Evolutionary conservation across 345 rosid genomes (phyloP), one percentile per base, ranked within the genome.

Genomic region (Populus ilicifolia): DNA sequence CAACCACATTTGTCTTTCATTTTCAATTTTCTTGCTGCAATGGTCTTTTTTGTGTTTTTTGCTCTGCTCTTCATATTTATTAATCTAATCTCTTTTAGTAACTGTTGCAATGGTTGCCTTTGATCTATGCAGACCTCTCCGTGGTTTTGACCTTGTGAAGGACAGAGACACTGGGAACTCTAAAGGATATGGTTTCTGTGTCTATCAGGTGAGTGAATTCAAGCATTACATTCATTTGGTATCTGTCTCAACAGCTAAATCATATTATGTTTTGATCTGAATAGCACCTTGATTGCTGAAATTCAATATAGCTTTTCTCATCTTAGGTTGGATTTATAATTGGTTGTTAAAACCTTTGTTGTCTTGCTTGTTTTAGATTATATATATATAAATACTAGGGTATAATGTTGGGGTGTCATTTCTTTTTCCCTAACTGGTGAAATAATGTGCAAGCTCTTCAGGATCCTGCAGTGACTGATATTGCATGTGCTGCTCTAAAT

Each of bases 151-250:
- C 83, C 92, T 93, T 29, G 97, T 93, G 74, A 93, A 93, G 81
- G 97, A 93, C 77, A 78, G 96, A 84, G 94, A 91, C 85, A 93
- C 97, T n/a, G 93, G 97, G 69, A 93, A 93, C 78, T 93, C 95
- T 0, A 93, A 91, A 81, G 96, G 97, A 80, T 93, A 93, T 74
- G 96, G 96, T 0, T 93, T 93, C 81, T 93, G 96, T 65, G 93
- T 92, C 54, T 92, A 90, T 80, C 92, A 91, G 83, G 83, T 72
- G 74, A 75, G 36, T 72, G 59, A 72, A 67, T 6, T 56, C 21
- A 35, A 43, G 41, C 29, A 30, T 67, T 71, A 74, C 30, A 70
- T 33, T 17, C 11, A 59, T 59, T 59, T 59, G 14, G 1, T 59
- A 59, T 23, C 29, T n/a, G 63, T 59, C 29, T 59, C 63, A 59